Conservation (phyloP, 805 yeast genomes). For the Cyberlindnera veronae region DNA sequence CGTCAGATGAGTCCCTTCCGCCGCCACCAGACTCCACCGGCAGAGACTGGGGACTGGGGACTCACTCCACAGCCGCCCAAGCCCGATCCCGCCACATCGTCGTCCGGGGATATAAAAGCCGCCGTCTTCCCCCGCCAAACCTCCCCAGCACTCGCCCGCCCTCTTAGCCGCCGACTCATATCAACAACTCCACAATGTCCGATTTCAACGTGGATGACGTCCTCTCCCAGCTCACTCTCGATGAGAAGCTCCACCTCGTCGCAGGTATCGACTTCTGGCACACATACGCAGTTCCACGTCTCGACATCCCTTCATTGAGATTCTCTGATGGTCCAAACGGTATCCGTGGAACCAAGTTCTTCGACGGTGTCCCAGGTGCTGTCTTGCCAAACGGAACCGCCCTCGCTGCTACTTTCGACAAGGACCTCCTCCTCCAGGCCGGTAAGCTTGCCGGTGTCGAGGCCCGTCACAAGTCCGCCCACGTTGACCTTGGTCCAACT, state of each 20-base stretch:
- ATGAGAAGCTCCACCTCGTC: conserved; percentile 30
- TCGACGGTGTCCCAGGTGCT: conserved; percentile 49
- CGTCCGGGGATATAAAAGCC: too few species aligned
- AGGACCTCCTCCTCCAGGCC: conserved; percentile 43
- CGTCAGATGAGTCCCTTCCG: too few species aligned
- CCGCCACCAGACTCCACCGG: too few species aligned
- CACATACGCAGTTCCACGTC: conserved; percentile 37
- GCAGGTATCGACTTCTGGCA: conserved; percentile 51
- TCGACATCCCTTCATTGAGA: conserved; percentile 45
- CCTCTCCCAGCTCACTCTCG: conserved; percentile 24
- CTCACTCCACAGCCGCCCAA: too few species aligned
- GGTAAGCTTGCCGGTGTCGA: conserved; percentile 53
- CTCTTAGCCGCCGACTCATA: too few species aligned
- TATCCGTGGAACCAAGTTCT: conserved; percentile 54
- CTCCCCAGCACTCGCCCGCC: too few species aligned
- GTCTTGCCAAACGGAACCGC: conserved; percentile 59
- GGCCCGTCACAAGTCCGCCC: conserved; percentile 51
- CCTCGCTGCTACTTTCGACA: conserved; percentile 54
- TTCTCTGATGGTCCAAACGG: conserved; percentile 64
- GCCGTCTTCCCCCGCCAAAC: too few species aligned
- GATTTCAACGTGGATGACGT: conserved; percentile 27
- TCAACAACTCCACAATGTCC: conserved; percentile 2
- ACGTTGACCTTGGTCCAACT: conserved; percentile 47
- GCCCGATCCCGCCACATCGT: too few species aligned
- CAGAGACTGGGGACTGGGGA: too few species aligned